phyloP scores from a whole-genome alignment of 2,329 filamentous ascomycete genomes.

The Pochonia chlamydosporia region DNA sequence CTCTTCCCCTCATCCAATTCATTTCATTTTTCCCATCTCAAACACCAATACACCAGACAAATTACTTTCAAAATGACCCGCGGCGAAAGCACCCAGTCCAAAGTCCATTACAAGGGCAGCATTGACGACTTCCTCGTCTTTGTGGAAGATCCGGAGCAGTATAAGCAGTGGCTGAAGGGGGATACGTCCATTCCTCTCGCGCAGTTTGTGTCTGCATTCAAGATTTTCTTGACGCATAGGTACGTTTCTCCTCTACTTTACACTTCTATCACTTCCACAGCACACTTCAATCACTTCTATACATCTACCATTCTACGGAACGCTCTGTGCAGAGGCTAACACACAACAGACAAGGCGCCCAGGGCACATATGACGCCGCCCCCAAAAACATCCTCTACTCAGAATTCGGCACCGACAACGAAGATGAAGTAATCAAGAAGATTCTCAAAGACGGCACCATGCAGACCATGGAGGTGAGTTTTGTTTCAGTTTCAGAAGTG shows the following conservation, averaged over 20 bases:
- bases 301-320: no score
- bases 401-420: slow-evolving; percentile 77
- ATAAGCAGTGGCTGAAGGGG: slow-evolving; percentile 69
- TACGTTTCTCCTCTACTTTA: no score
- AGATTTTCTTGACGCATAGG: slow-evolving; percentile 87
- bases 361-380: slow-evolving; percentile 72
- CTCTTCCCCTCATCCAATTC: neutral
- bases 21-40: neutral
- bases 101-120: slow-evolving; percentile 79
- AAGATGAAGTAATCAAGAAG: slow-evolving; percentile 74
- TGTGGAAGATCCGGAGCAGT: slow-evolving; percentile 52
- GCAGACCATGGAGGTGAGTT: slow-evolving; percentile 52
- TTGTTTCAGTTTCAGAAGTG: no score
- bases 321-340: no score
- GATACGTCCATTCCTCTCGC: slow-evolving; percentile 75
- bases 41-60: neutral
- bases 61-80: slow-evolving; percentile 54
- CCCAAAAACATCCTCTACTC: slow-evolving; percentile 70
- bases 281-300: no score
- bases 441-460: slow-evolving; percentile 73
- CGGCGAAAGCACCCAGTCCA: slow-evolving; percentile 64
- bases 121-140: slow-evolving; percentile 56
- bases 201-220: slow-evolving; percentile 81
- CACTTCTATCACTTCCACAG: no score
- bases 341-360: slow-evolving; percentile 66